Percentiles rank a stretch among this genome's conserved stretches.
phyloP scores from a whole-genome alignment of 129 eudicot genomes.

The Kitagawia praeruptora region DNA sequence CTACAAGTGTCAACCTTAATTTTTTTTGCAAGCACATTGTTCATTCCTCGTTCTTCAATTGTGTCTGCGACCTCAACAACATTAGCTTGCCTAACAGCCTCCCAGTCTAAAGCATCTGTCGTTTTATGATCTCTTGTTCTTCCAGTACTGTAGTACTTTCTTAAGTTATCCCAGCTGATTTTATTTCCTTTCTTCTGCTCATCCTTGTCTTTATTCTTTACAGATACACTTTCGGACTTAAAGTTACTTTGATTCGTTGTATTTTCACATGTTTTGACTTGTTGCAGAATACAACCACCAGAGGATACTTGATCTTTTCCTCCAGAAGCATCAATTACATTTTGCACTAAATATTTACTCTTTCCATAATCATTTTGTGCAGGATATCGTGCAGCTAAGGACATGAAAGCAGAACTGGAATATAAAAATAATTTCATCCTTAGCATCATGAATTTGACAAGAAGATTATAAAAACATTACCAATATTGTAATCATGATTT shows the following conservation, averaged over 20 bases:
- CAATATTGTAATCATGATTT: not conserved
- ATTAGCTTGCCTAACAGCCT: constrained; percentile 49
- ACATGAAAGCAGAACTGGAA: constrained; percentile 61
- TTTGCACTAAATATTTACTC: constrained; percentile 4
- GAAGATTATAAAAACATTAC: constrained; percentile 2
- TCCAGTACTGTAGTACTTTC: constrained; percentile 19
- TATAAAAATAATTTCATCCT: constrained; percentile 7
- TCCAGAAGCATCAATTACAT: not conserved
- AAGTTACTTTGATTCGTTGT: constrained; percentile 9
- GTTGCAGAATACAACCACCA: not conserved
- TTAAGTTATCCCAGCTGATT: constrained; percentile 49
- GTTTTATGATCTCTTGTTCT: constrained; percentile 15
- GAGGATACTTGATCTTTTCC: not conserved
- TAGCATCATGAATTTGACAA: not conserved
- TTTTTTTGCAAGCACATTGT: constrained; percentile 39
- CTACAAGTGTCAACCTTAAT: constrained; percentile 41
- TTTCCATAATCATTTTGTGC: constrained; percentile 1
- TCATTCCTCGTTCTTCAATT: constrained; percentile 58
- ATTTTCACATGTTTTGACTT: not conserved
- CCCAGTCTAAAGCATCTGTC: constrained; percentile 68
- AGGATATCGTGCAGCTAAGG: constrained; percentile 48
- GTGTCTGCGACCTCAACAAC: constrained; percentile 33
- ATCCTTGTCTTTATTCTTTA: constrained; percentile 23
- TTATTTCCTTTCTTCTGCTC: constrained; percentile 22
- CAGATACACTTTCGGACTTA: constrained; percentile 7